A percentile compares a stretch with the other conserved stretches of the same genome.
phyloP scores from a whole-genome alignment of 768 basidiomycete species.

The Russula emetica region DNA sequence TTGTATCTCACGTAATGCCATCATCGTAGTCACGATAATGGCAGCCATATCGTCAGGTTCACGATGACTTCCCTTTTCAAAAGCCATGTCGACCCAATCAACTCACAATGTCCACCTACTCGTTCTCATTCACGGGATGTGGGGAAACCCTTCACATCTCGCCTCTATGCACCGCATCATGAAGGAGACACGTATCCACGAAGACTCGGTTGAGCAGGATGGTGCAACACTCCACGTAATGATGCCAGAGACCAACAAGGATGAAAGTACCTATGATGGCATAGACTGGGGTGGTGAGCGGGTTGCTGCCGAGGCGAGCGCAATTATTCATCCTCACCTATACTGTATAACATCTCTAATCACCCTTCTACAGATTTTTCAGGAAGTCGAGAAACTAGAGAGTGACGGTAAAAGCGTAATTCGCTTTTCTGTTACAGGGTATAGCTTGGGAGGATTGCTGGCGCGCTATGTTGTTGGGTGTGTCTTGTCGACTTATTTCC shows the following conservation, averaged over 20 bases:
- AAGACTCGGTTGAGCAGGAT: conserved; percentile 33
- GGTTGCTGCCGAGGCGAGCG: conserved; percentile 67
- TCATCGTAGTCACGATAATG: no score
- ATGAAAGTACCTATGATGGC: conserved; percentile 73
- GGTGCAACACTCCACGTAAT: conserved; percentile 55
- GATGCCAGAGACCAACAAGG: conserved; percentile 60
- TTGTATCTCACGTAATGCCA: background rate
- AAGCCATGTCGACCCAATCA: background rate
- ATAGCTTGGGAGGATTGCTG: conserved; percentile 77
- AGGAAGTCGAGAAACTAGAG: conserved; percentile 51
- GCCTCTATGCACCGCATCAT: conserved; percentile 53
- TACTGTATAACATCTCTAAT: background rate
- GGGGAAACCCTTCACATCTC: conserved; percentile 71
- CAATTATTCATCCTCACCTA: background rate
- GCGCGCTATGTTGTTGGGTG: conserved; percentile 75
- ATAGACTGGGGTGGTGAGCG: conserved; percentile 83
- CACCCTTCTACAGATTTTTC: conserved; percentile 44
- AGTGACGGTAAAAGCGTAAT: conserved; percentile 53
- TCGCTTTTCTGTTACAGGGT: conserved; percentile 72
- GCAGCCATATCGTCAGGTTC: no score
- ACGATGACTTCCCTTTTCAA: no score
- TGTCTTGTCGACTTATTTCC: conserved; percentile 27
- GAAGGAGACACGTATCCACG: conserved; percentile 39
- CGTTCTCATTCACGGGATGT: conserved; percentile 61
- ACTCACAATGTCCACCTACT: conserved; percentile 21